Conservation (phyloP, 2,329 filamentous ascomycete species). For the Exophiala alcalophila region DNA sequence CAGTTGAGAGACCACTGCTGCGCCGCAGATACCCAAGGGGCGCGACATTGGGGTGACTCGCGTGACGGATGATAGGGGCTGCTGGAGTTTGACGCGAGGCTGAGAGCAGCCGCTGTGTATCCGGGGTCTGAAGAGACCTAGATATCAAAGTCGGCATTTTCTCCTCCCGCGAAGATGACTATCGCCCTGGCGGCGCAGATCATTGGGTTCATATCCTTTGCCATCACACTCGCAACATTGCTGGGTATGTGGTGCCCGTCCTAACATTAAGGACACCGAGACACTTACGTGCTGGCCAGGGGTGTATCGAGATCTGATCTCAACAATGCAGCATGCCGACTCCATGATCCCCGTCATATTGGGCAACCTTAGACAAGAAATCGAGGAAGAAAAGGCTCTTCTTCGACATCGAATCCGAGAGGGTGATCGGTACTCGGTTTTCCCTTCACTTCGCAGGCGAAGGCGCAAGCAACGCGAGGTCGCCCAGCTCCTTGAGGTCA, state of each 20-base stretch:
- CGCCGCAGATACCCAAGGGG: too few species aligned
- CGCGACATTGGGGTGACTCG: too few species aligned
- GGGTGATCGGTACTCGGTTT: constrained; percentile 24
- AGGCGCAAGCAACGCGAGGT: constrained; percentile 17
- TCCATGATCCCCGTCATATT: constrained; percentile 23
- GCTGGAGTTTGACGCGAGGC: background rate
- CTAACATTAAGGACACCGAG: background rate
- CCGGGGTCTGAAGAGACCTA: too few species aligned
- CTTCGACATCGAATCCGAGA: constrained; percentile 22
- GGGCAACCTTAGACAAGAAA: constrained; percentile 27
- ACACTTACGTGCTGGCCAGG: constrained; percentile 11
- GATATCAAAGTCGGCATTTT: too few species aligned
- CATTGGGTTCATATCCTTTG: constrained; percentile 29
- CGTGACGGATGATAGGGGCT: too few species aligned
- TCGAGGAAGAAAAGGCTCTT: constrained; percentile 22
- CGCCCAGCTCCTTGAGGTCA: constrained; percentile 14
- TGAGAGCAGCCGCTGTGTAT: background rate
- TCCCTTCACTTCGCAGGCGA: constrained; percentile 16
- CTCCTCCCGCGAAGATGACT: constrained; percentile 3
- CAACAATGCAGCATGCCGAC: constrained; percentile 23
- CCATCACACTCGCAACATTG: constrained; percentile 26
- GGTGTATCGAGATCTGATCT: constrained; percentile 26
- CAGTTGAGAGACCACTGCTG: too few species aligned
- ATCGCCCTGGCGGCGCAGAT: constrained; percentile 17
- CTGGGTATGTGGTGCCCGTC: constrained; percentile 18